These are phyloP conservation scores for Diutina pseudorugosa DNA, from an alignment of 1,139 yeast species.

Conservation along the genomic window DNA sequence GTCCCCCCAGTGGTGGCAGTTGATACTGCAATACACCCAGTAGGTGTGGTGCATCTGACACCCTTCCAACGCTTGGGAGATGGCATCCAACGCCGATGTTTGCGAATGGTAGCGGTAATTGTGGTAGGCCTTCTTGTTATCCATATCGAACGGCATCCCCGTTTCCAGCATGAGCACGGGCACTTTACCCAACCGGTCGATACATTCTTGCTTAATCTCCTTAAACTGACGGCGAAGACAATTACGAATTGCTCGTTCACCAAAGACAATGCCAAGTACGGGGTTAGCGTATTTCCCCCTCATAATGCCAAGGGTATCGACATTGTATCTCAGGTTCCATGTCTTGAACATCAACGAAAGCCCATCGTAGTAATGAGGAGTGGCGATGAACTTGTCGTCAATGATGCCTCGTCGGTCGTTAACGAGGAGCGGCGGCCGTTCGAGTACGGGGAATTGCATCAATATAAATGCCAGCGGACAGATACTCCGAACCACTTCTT, in stretches of 20 bases:
- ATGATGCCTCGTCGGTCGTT: conserved; percentile 36
- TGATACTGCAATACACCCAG: conserved; percentile 74
- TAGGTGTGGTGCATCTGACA: conserved; percentile 60
- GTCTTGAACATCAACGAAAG: conserved; percentile 81
- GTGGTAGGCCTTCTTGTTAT: conserved; percentile 53
- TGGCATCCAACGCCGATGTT: conserved; percentile 73
- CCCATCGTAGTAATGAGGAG: conserved; percentile 92
- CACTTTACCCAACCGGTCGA: conserved; percentile 42
- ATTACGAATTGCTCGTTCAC: conserved; percentile 65
- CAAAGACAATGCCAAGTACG: conserved; percentile 64
- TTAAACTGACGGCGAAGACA: conserved; percentile 56
- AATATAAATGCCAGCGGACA: conserved; percentile 42
- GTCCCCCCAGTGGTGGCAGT: conserved; percentile 79
- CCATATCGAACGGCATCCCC: conserved; percentile 98
- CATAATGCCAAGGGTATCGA: conserved; percentile 85
- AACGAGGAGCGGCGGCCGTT: conserved; percentile 59
- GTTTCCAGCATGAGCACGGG: conserved; percentile 83
- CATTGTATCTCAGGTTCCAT: conserved; percentile 69
- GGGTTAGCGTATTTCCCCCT: conserved; percentile 69
- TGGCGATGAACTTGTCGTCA: conserved; percentile 56
- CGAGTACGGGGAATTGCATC: conserved; percentile 77
- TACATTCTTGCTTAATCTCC: conserved; percentile 54
- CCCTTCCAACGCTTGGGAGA: conserved; percentile 66
- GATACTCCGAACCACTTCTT: conserved; percentile 32
- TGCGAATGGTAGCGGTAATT: conserved; percentile 61